phyloP scores from a whole-genome alignment of 1,284 basidiomycete species.

The Cutaneotrichosporon sp. region DNA sequence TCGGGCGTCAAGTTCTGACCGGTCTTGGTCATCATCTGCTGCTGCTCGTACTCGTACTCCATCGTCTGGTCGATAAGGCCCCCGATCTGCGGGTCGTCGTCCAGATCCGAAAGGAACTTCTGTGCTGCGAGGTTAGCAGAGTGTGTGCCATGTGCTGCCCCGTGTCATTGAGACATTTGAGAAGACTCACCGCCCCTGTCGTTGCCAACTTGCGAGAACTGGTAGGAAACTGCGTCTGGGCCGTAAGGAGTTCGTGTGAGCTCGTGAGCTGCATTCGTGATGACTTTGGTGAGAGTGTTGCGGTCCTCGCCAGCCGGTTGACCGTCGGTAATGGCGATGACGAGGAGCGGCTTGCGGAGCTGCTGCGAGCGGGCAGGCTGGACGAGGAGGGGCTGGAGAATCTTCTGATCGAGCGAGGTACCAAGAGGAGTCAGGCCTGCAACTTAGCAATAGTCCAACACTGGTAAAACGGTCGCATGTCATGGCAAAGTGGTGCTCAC shows the following conservation, averaged over 20 bases:
- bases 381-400: slow-evolving; percentile 51
- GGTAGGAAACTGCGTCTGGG: slow-evolving; percentile 16
- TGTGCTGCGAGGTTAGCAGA: slow-evolving; percentile 16
- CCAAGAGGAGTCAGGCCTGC: slow-evolving; percentile 49
- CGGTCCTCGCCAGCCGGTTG: slow-evolving; percentile 49
- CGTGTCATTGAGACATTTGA: no score
- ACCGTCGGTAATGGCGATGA: slow-evolving; percentile 50
- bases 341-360: slow-evolving; percentile 50
- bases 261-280: slow-evolving; percentile 28
- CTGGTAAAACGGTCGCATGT: no score
- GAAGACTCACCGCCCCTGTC: slow-evolving; percentile 32
- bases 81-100: slow-evolving; percentile 18
- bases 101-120: slow-evolving; percentile 19
- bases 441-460: no score
- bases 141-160: no score
- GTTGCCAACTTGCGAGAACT: slow-evolving; percentile 21
- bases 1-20: slow-evolving; percentile 30
- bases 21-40: slow-evolving; percentile 21
- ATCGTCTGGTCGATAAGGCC: slow-evolving; percentile 19
- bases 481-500: no score
- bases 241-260: slow-evolving; percentile 32
- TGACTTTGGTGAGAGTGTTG: slow-evolving; percentile 29
- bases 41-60: slow-evolving; percentile 19
- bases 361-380: slow-evolving; percentile 43
- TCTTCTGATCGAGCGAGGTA: slow-evolving; percentile 49